These are phyloP conservation scores for Limnanthes douglasii DNA, from an alignment of 345 rosid species.

Conservation along the genomic window DNA sequence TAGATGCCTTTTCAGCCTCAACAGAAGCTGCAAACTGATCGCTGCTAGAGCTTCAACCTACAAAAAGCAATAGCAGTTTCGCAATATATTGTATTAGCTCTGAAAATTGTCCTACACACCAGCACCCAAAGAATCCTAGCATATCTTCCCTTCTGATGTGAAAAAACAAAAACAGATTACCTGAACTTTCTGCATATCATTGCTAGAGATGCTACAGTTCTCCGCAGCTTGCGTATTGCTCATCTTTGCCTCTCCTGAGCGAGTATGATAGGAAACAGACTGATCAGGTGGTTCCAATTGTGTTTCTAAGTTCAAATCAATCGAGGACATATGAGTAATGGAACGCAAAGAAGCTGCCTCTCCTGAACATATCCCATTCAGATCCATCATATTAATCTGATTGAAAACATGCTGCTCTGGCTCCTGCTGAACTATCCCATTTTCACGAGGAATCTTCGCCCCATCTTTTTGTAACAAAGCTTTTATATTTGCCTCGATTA, in stretches of 20 bases:
- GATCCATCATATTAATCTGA: constrained; percentile 28
- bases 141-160: too few relatives aligned
- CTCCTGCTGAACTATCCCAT: constrained; percentile 33
- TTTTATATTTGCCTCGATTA: constrained; percentile 87
- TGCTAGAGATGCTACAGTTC: constrained; percentile 31
- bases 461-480: constrained; percentile 45
- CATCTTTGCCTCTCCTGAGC: constrained; percentile 15
- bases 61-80: too few relatives aligned
- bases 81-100: too few relatives aligned
- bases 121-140: constrained; percentile 1
- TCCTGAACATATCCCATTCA: constrained; percentile 35
- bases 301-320: constrained; percentile 49
- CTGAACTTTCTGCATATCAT: constrained; percentile 68
- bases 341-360: constrained; percentile 22
- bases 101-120: too few relatives aligned
- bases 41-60: constrained; percentile 75
- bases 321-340: constrained; percentile 17
- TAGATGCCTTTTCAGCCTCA: constrained; percentile 85
- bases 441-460: constrained; percentile 19
- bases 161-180: constrained; percentile 16
- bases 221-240: constrained; percentile 20
- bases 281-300: constrained; percentile 31
- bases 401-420: constrained; percentile 14
- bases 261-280: constrained; percentile 12
- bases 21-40: constrained; percentile 71